Evolutionary conservation across 176 grass and related monocot species (phyloP), one percentile per base, ranked within the genome.

Genomic region (Musa schizocarpa): DNA sequence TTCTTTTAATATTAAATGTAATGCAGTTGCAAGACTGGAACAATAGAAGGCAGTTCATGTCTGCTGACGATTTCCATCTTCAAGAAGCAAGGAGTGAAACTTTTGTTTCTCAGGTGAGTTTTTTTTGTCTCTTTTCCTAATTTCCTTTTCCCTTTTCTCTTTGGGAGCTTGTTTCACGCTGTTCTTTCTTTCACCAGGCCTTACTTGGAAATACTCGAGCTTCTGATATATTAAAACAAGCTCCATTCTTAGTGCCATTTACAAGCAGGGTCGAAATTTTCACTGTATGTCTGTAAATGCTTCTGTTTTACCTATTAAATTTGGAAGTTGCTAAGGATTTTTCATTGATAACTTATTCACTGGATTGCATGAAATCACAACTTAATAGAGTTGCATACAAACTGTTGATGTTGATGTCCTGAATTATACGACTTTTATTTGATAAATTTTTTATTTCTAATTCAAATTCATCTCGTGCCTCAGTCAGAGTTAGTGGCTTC

Each of bases 11-110:
- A 53, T 25, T 43, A 74, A 34, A 13, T 20, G 56, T 54, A 86
- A 83, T 82, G 19, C 77, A 99, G 95, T 89, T 99, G 81, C 90
- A 99, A 91, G 95, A 99, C 52, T 99, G 88, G 90, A 99, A 99
- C 68, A 94, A 65, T 77, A 81, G 95, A 89, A 87, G 86, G 61
- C 85, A 87, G 73, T 99, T 94, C 53, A 94, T 88, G 82, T 78
- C 86, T 8, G 71, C 88, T 77, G 93, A 76, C 75, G 90, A 94
- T 76, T 99, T 99, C 79, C 89, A 94, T 89, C 87, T 86, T 73
- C 88, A 91, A 89, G 90, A 99, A 89, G 90, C 95, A 77, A 91
- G 81, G 63, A 91, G 82, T 77, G 95, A 99, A 86, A 94, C 88
- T 87, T 99, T 99, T 87, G 81, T 99, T 56, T 94, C 95, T 82